phyloP scores from a whole-genome alignment of 1,284 basidiomycete species.

The Cryptococcus deneoformans region DNA sequence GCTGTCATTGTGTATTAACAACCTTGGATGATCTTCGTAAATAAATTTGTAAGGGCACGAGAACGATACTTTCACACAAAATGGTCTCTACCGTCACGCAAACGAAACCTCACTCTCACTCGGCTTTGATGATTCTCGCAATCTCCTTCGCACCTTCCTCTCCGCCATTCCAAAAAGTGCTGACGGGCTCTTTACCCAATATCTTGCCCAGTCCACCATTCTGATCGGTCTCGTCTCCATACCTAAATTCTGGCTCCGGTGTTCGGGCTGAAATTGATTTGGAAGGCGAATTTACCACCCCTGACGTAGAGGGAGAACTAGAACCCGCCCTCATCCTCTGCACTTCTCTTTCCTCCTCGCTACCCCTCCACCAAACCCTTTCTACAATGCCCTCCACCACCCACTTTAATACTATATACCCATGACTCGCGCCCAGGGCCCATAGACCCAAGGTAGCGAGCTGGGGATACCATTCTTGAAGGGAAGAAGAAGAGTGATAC shows the following conservation, averaged over 20 bases:
- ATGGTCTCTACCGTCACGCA: too few relatives aligned
- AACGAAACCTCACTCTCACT: slow-evolving; percentile 3
- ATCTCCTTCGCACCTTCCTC: slow-evolving; percentile 40
- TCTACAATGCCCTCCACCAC: slow-evolving; percentile 70
- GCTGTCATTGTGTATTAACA: neutral
- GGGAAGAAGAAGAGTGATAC: slow-evolving; percentile 27
- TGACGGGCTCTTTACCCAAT: slow-evolving; percentile 11
- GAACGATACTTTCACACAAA: neutral
- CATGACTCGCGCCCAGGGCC: slow-evolving; percentile 74
- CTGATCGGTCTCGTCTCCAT: neutral
- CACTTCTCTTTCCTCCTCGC: slow-evolving; percentile 55
- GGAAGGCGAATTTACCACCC: too few relatives aligned
- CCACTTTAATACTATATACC: slow-evolving; percentile 65
- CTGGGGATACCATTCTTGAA: slow-evolving; percentile 26
- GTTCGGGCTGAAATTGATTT: neutral
- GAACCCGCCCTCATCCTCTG: slow-evolving; percentile 21
- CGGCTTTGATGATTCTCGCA: slow-evolving; percentile 30
- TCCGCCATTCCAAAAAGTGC: slow-evolving; percentile 44
- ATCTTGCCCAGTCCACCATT: slow-evolving; percentile 7
- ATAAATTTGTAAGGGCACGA: neutral
- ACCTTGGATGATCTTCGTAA: neutral
- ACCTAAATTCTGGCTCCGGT: neutral
- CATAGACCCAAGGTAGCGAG: slow-evolving; percentile 67
- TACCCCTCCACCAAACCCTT: slow-evolving; percentile 68
- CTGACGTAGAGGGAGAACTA: neutral